Percentiles rank a stretch among this genome's conserved stretches.
Conservation (phyloP, 1,284 basidiomycete genomes). For the Apiotrichum siamense region DNA sequence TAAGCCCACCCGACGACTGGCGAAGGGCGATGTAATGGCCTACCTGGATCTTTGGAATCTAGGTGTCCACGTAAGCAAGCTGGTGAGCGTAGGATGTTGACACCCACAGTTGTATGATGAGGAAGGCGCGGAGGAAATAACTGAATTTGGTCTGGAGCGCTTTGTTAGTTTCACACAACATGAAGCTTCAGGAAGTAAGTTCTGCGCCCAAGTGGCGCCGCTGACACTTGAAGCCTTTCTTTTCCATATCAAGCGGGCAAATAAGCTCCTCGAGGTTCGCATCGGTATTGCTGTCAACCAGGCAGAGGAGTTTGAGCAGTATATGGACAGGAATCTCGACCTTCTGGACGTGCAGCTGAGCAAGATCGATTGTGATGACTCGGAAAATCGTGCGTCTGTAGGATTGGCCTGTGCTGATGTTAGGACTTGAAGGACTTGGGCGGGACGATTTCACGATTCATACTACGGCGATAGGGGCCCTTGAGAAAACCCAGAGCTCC, state of each 20-base stretch:
- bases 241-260: neutral
- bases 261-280: neutral
- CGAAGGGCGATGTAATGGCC: slow-evolving; percentile 6
- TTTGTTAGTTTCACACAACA: neutral
- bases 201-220: neutral
- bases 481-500: too few relatives aligned
- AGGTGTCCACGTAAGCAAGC: neutral
- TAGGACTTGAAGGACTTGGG: too few relatives aligned
- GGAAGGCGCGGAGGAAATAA: neutral
- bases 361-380: too few relatives aligned
- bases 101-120: neutral
- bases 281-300: neutral
- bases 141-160: neutral
- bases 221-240: neutral
- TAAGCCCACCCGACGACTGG: slow-evolving; percentile 1
- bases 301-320: slow-evolving; percentile 48
- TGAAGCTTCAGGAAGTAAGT: neutral
- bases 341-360: too few relatives aligned
- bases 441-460: too few relatives aligned
- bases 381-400: too few relatives aligned
- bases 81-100: neutral
- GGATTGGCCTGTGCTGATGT: too few relatives aligned
- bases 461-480: too few relatives aligned
- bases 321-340: neutral
- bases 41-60: slow-evolving; percentile 11